Base-by-base conservation (phyloP, 352 stramenopile genomes). In the Aphanomyces invadans region DNA sequence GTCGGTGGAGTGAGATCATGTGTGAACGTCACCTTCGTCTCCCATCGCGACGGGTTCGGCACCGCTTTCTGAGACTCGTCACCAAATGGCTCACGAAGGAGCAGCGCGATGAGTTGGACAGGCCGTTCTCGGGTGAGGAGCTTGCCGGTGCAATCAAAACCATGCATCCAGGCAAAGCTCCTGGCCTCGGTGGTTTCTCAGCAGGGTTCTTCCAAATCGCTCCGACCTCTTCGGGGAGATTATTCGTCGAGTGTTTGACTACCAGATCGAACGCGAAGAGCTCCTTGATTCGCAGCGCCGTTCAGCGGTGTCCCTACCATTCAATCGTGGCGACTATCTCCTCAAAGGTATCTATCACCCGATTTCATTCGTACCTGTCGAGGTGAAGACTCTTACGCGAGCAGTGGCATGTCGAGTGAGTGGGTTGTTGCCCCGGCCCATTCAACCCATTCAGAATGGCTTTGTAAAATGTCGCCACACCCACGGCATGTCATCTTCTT, bases 361-460 rank as follows among this genome's bases (percentile, higher is more conserved):
- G 15, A 70, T 72, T 26, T 55, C 71, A 25, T 61, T 77, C 19
- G 64, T 77, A 52, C 63, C 56, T 7, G 72, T 75, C 32, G 72
- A 75, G 26, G 57, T 69, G 7, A 74, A 76, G 59, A 48, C 67
- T 26, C 39, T 71, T 11, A 65, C 71, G 1, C 60, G 71, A 54
- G 38, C 62, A 1, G 44, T 76, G 25, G 62, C 71, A 0, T 48
- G 65, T 7, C 48, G 62, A 4, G 44, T 54, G 7, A 54, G n/a
- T 29, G 7, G 7, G 25, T n/a, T 54, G 46, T 19, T 54, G 7
- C 46, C 46, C 25, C 46, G 7, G 9, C n/a, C 71, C 12, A 57
- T 75, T 5, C 62, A 75, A 19, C n/a, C n/a, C 4, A 69, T 73
- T 23, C 71, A 73, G 49, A 70, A 73, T 21, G 70, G 53, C 7